These are phyloP conservation scores for Colletotrichum sansevieriae DNA, from an alignment of 2,329 filamentous ascomycete species.

Conservation along the genomic window DNA sequence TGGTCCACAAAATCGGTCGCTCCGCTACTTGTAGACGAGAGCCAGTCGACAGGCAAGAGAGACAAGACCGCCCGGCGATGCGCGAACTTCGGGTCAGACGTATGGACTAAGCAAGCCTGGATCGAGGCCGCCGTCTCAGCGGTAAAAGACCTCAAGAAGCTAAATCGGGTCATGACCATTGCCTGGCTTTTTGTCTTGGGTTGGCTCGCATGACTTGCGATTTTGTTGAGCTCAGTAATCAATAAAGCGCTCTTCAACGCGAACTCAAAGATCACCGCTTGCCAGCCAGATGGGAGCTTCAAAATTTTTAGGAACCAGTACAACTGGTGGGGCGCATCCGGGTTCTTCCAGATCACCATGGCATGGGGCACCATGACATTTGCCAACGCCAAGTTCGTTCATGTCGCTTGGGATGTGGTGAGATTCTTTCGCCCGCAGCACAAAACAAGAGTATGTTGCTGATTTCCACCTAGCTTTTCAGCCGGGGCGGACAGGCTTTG, in stretches of 20 bases:
- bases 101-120: slow-evolving; percentile 26
- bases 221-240: neutral
- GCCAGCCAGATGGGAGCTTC: neutral
- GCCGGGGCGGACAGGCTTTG: slow-evolving; percentile 46
- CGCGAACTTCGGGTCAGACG: neutral
- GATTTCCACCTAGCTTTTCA: slow-evolving; percentile 44
- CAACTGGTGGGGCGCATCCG: slow-evolving; percentile 41
- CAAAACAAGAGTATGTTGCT: neutral
- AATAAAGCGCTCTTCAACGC: neutral
- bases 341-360: slow-evolving; percentile 43
- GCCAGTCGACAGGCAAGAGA: too few species aligned
- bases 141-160: neutral
- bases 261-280: slow-evolving; percentile 4
- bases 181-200: neutral
- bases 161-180: neutral
- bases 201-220: slow-evolving; percentile 1
- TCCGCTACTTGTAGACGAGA: too few species aligned
- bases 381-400: slow-evolving; percentile 46
- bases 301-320: slow-evolving; percentile 22
- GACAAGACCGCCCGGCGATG: too few species aligned
- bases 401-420: slow-evolving; percentile 48
- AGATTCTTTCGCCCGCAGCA: slow-evolving; percentile 10
- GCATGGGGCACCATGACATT: slow-evolving; percentile 45
- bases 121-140: slow-evolving; percentile 4
- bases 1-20: too few species aligned